Conservation (phyloP, 2,329 filamentous ascomycete genomes). For the Hypoxylon rubiginosum region DNA sequence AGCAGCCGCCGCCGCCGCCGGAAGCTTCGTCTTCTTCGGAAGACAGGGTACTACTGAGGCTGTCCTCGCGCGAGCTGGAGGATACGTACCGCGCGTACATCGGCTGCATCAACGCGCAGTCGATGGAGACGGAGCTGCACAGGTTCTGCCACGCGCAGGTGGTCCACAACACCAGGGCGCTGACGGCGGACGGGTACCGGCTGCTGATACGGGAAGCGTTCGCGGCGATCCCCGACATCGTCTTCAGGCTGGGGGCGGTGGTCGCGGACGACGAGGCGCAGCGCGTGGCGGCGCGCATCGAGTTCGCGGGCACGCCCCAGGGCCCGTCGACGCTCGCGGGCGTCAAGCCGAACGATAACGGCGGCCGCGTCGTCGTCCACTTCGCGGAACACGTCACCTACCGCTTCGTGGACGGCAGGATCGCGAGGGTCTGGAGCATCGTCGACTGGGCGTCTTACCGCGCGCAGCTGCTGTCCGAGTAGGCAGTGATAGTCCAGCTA, state of each 20-base stretch:
- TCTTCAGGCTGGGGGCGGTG: slow-evolving; percentile 46
- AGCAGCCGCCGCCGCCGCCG: slow-evolving; percentile 12
- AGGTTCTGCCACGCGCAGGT: slow-evolving; percentile 47
- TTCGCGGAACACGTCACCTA: slow-evolving; percentile 56
- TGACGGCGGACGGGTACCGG: slow-evolving; percentile 47
- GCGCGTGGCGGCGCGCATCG: slow-evolving; percentile 51
- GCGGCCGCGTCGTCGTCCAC: slow-evolving; percentile 41
- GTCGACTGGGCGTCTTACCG: slow-evolving; percentile 50
- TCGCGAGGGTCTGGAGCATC: slow-evolving; percentile 53
- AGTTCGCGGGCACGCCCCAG: slow-evolving; percentile 51
- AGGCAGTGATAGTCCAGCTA: neutral
- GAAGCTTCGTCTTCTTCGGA: slow-evolving; percentile 5
- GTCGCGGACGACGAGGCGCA: slow-evolving; percentile 52
- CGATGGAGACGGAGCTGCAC: slow-evolving; percentile 45
- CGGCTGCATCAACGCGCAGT: slow-evolving; percentile 51
- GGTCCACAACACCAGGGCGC: slow-evolving; percentile 50
- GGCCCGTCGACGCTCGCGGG: slow-evolving; percentile 45
- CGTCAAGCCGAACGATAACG: slow-evolving; percentile 49
- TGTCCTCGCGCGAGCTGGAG: slow-evolving; percentile 38
- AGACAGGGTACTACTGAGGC: neutral
- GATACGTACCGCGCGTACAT: slow-evolving; percentile 51
- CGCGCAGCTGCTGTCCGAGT: slow-evolving; percentile 35
- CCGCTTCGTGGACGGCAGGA: slow-evolving; percentile 51
- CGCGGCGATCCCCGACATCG: slow-evolving; percentile 48
- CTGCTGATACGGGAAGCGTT: slow-evolving; percentile 49